Conservation (phyloP, 257 asterid genomes). For the Voacanga thouarsii region DNA sequence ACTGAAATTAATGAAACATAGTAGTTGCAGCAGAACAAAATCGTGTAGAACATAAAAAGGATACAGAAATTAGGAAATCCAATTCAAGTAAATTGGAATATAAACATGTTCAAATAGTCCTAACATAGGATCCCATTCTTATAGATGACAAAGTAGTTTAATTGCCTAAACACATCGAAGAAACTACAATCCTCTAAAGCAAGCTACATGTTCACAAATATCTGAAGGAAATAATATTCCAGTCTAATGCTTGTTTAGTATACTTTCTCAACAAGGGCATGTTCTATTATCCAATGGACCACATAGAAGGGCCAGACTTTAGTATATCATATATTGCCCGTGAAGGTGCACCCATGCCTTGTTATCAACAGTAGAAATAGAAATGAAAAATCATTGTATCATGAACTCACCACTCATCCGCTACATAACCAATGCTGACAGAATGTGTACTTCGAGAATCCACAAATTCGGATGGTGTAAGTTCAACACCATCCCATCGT, state of each 20-base stretch:
- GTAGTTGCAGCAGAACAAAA: not conserved
- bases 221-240: not conserved
- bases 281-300: not conserved
- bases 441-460: slow-evolving; percentile 29
- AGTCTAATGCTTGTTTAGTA: not conserved
- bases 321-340: not conserved
- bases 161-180: not conserved
- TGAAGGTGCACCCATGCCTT: not conserved
- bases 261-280: not conserved
- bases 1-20: too few species aligned
- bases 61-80: not conserved
- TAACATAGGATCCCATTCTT: not conserved
- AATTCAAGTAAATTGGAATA: not conserved
- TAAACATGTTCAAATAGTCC: not conserved
- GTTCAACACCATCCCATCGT: slow-evolving; percentile 65
- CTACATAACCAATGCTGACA: slow-evolving; percentile 65
- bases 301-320: not conserved
- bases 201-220: not conserved
- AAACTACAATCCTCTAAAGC: not conserved
- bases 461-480: slow-evolving; percentile 26
- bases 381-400: not conserved
- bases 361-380: not conserved
- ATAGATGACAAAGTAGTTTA: not conserved
- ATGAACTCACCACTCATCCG: slow-evolving; percentile 79
- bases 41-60: not conserved